Base-by-base conservation (phyloP, 768 basidiomycete genomes). In the Gelatoporia subvermispora region DNA sequence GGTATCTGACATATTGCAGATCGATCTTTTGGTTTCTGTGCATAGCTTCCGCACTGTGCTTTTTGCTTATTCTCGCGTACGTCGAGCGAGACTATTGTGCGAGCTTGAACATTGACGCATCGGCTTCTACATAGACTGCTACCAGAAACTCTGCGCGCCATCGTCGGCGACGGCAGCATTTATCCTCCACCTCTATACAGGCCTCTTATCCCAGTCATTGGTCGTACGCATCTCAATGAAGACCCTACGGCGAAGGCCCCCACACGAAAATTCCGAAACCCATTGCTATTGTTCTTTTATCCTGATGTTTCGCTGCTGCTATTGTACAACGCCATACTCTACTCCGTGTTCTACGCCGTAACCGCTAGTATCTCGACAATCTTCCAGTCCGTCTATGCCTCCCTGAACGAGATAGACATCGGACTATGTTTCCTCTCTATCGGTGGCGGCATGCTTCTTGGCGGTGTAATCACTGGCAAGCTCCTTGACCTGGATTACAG, bases 361-460 rank as follows among this genome's bases (percentile, higher is more conserved):
- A 75, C 72, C 1, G 76, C 86, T 0, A 77, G 78, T 1, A 71
- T 84, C 15, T 81, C 85, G 1, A 76, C 82, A 0, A 69, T 84
- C 0, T 82, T 89, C 60, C 67, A 72, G 43, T 52, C 65, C 1
- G 67, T 73, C 1, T 91, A 93, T 53, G 74, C 81, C 0, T 73
- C 65, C 51, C 69, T 89, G 17, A 75, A 64, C 48, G 76, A 87
- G 52, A 80, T 81, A 3, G 73, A 78, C 20, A 73, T 88, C 25
- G 91, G 91, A 2, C 65, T 93, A 4, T 91, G 86, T 62, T 93
- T 84, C 68, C 67, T 93, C 46, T 78, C 82, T 1, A 76, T 85
- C 43, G 92, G 89, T 2, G 76, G 79, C 15, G 93, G 91, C 0
- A 82, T 82, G 67, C 64, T 79, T 8, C 42, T 84, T 15, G 84